A percentile compares a stretch with the other conserved stretches of the same genome.
Evolutionary conservation across 768 basidiomycete species (phyloP).

Genomic region (Boletus sensibilis): DNA sequence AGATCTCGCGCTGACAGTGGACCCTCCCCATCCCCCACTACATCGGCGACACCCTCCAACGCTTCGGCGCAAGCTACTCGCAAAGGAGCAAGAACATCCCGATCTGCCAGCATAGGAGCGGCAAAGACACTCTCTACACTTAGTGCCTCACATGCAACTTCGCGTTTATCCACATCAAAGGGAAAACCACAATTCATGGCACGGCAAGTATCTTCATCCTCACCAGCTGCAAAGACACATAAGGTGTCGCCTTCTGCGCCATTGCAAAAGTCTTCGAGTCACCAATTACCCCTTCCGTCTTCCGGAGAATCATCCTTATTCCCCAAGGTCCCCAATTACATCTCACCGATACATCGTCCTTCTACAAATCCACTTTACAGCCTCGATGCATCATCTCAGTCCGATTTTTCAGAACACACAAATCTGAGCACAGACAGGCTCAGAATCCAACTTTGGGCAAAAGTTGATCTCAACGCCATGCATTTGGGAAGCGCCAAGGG

Average conservation of each 20-base stretch:
- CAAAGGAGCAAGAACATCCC: conserved; percentile 13
- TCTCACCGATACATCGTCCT: conserved; percentile 76
- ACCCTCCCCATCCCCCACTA: conserved; percentile 11
- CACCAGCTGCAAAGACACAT: conserved; percentile 20
- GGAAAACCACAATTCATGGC: conserved; percentile 16
- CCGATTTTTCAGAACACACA: conserved; percentile 54
- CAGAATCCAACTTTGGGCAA: conserved; percentile 61
- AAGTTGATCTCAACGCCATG: conserved; percentile 26
- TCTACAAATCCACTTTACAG: conserved; percentile 81
- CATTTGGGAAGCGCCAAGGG: conserved; percentile 35
- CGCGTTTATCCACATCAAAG: conserved; percentile 13
- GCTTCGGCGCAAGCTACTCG: conserved; percentile 7
- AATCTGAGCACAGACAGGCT: conserved; percentile 53
- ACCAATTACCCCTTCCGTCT: conserved; percentile 24
- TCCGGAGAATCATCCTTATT: conserved; percentile 12
- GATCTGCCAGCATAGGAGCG: conserved; percentile 16
- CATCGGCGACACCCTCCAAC: background rate
- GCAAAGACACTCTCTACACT: conserved; percentile 16
- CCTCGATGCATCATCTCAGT: conserved; percentile 49
- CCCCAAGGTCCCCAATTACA: conserved; percentile 54
- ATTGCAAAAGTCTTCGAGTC: conserved; percentile 24
- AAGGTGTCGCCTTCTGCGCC: conserved; percentile 25
- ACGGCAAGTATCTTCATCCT: conserved; percentile 22
- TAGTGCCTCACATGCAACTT: conserved; percentile 3
- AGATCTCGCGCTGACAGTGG: conserved; percentile 30